Evolutionary conservation across 2,329 filamentous ascomycete species (phyloP).

Genomic region (Metarhizium guizhouense): DNA sequence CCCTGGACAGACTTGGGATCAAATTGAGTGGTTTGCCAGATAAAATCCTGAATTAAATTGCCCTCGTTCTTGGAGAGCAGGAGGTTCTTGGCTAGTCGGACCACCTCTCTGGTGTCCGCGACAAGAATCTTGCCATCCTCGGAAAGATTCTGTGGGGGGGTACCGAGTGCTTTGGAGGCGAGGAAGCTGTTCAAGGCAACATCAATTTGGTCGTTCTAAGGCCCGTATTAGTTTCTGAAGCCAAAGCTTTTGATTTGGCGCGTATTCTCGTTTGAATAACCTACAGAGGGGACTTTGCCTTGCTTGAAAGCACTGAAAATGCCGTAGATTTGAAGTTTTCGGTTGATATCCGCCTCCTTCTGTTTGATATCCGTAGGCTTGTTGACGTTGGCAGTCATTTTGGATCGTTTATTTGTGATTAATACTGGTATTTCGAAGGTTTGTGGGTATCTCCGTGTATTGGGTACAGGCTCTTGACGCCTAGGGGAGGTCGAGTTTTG

Average conservation of each 20-base stretch:
- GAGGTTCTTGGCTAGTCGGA: constrained; percentile 76
- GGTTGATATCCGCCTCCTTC: constrained; percentile 82
- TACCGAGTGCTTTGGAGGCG: constrained; percentile 57
- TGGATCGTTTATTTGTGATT: constrained; percentile 5
- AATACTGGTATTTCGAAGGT: neutral
- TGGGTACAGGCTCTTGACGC: neutral
- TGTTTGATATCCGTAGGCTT: constrained; percentile 61
- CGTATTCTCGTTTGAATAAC: constrained; percentile 19
- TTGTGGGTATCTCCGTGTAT: neutral
- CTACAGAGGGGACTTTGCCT: constrained; percentile 84
- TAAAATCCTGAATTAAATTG: constrained; percentile 90
- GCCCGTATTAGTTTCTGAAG: neutral
- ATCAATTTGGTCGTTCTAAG: constrained; percentile 88
- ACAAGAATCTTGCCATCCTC: constrained; percentile 73
- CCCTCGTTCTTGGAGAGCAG: constrained; percentile 91
- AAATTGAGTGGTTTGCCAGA: constrained; percentile 83
- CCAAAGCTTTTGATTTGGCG: too few relatives aligned
- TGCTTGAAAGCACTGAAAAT: constrained; percentile 77
- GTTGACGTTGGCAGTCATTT: constrained; percentile 50
- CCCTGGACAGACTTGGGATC: constrained; percentile 50
- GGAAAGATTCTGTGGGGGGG: constrained; percentile 70
- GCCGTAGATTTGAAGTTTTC: constrained; percentile 91
- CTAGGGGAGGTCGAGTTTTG: neutral
- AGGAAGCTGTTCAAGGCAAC: constrained; percentile 86
- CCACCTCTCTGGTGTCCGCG: constrained; percentile 66